Evolutionary conservation across 805 yeast species (phyloP), one percentile per base, ranked within the genome.

Genomic region (Metschnikowia cubensis): DNA sequence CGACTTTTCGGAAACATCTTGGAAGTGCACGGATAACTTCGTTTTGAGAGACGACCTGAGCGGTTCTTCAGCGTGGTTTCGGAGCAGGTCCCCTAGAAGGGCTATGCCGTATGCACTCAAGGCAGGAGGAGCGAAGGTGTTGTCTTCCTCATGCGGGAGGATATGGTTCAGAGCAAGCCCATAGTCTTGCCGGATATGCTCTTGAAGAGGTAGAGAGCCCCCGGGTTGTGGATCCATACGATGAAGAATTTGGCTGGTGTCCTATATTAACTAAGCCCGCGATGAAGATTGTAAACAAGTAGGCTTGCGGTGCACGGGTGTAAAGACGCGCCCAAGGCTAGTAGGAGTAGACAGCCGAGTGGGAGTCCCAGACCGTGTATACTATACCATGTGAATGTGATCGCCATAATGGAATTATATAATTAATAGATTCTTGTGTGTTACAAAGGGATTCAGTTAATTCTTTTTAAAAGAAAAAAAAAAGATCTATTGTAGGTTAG

Each of bases 51-150:
- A 57, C 25, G 52, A 60, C 6, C 45, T 50, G 17, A 50, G 31
- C 14, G 47, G 49, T 2, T 48, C 63, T 5, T 70, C 50, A 21
- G 35, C 31, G 21, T 35, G 45, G 6, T 21, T n/a, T n/a, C 39
- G 39, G 8, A 36, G 21, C 50, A 31, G 37, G 42, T 45, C 29
- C 71, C 76, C 37, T 75, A 82, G 64, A 21, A 82, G 64, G 22
- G 82, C 84, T 18, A 79, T 69, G 35, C 83, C 80, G 58, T 81
- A 82, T 5, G 81, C 73, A 59, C 85, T 81, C 51, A 82, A 68
- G 13, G 80, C 81, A 2, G 87, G 87, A 1, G 85, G 85, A 40
- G 76, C 70, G 58, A 77, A 77, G 36, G 79, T 76, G 52, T 71
- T 75, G 52, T 80, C 84, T 40, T 76, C 81, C 29, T 76, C 76